Evolutionary conservation across 148 eudicot genomes (phyloP), one percentile per base, ranked within the genome.

Genomic region (Chenopodium berlandieri): DNA sequence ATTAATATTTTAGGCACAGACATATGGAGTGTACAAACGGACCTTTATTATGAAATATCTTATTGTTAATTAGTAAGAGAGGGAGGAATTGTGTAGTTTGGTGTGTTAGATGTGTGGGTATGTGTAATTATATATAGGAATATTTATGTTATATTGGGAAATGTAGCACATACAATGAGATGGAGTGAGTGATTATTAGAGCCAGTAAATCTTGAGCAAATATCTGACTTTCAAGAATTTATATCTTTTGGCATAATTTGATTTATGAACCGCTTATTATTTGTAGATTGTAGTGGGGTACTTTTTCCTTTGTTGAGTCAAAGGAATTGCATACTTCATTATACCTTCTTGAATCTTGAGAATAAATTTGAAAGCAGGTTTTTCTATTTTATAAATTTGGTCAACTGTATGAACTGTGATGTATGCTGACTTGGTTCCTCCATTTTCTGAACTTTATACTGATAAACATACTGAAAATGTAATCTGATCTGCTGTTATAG

Each of bases 401-500:
- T 56, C 60, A 13, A 56, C 16, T 56, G 60, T 16, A 56, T 17
- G 19, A 56, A 56, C 19, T 56, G 16, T 17, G 19, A 56, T 16
- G 60, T 56, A 56, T 62, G 65, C 25, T 62, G 8, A 62, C 12
- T 62, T 62, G 9, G 65, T 3, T 66, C 34, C 25, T 56, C 60
- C 20, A 12, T 34, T 23, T 65, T 9, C 2, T 11, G 30, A 23
- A 7, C 44, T 40, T 30, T 62, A 11, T 40, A 34, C 68, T 23
- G 65, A 68, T 78, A 56, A 17, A 11, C 44, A 74, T 63, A 11
- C 79, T 75, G 80, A 23, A 37, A 17, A 31, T 76, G n/a, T 78
- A 71, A 30, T 67, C 78, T 37, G 80, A 73, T 88, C 25, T 46
- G 62, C 48, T 86, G 78, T 83, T 73, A 44, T 93, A 95, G 97